phyloP scores from a whole-genome alignment of 2,329 filamentous ascomycete species.

The Aureobasidium leucospermi region DNA sequence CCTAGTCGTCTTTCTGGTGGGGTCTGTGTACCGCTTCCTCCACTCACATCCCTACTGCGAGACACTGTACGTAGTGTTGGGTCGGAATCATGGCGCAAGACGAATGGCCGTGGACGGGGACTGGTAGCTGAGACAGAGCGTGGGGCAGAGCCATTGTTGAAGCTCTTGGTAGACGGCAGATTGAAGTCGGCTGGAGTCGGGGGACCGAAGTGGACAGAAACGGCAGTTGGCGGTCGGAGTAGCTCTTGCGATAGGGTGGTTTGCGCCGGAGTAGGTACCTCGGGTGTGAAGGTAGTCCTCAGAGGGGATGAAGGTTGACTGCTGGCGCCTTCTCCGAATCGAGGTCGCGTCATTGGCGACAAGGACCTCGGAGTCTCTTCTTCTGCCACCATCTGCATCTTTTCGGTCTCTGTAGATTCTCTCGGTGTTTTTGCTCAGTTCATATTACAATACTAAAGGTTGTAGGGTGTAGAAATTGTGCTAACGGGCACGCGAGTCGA shows the following conservation, averaged over 20 bases:
- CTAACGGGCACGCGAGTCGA: background rate
- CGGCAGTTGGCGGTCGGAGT: slow-evolving; percentile 6
- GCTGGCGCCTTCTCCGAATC: background rate
- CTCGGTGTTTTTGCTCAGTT: background rate
- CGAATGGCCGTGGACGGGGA: slow-evolving; percentile 5
- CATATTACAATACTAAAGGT: background rate
- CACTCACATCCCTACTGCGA: slow-evolving; percentile 19
- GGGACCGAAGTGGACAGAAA: slow-evolving; percentile 11
- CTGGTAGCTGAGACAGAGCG: background rate
- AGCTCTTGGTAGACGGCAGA: background rate
- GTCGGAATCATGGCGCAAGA: slow-evolving; percentile 14
- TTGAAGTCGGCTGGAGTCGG: slow-evolving; percentile 13
- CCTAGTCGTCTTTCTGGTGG: slow-evolving; percentile 44
- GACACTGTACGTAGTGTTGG: background rate
- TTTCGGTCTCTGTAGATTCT: background rate
- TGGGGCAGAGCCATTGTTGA: background rate
- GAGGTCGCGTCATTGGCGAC: slow-evolving; percentile 1
- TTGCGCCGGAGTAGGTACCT: background rate
- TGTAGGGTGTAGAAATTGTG: background rate
- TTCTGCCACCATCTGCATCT: slow-evolving; percentile 13
- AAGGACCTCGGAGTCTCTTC: slow-evolving; percentile 2
- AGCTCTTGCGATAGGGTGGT: background rate
- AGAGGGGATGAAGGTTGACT: slow-evolving; percentile 11
- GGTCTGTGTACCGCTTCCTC: slow-evolving; percentile 21
- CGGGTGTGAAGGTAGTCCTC: slow-evolving; percentile 6